Percentiles rank a stretch among this genome's conserved stretches.
Conservation (phyloP, 139 green algal species). For the Desmodesmus armatus region DNA sequence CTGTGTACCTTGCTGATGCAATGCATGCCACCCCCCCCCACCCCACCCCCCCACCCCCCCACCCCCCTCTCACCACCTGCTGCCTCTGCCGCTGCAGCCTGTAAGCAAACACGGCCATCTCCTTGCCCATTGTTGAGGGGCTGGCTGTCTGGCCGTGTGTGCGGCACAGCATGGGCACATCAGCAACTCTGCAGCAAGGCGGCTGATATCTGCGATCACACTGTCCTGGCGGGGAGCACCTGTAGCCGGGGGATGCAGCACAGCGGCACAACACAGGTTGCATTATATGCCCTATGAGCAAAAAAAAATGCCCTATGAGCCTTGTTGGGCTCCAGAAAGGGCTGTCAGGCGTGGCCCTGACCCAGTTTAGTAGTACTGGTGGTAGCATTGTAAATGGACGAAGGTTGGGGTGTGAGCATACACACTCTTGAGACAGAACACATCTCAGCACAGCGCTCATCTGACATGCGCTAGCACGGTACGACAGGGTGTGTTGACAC, state of each 20-base stretch:
- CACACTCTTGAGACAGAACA: too few relatives aligned
- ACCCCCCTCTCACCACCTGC: too few relatives aligned
- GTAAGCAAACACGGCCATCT: conserved; percentile 97
- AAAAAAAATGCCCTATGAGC: too few relatives aligned
- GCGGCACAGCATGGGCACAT: conserved; percentile 93
- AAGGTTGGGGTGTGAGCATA: too few relatives aligned
- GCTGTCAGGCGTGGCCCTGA: too few relatives aligned
- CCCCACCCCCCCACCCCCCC: too few relatives aligned
- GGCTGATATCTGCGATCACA: conserved; percentile 77
- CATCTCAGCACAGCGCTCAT: too few relatives aligned
- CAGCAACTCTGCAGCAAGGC: conserved; percentile 83
- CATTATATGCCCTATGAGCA: background rate
- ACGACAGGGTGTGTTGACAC: too few relatives aligned
- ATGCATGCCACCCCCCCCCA: background rate
- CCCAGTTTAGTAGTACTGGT: too few relatives aligned
- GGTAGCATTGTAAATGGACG: too few relatives aligned
- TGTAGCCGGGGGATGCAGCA: conserved; percentile 44
- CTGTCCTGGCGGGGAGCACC: conserved; percentile 90
- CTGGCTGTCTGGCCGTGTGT: conserved; percentile 98
- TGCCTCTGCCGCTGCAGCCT: conserved; percentile 76
- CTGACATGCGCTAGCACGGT: too few relatives aligned
- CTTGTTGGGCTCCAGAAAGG: too few relatives aligned
- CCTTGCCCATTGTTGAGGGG: conserved; percentile 99
- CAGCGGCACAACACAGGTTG: background rate
- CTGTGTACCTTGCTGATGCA: background rate